Percentiles rank a stretch among this genome's conserved stretches.
These are phyloP conservation scores for Plenodomus tracheiphilus DNA, from an alignment of 2,329 filamentous ascomycete genomes.

Conservation along the genomic window DNA sequence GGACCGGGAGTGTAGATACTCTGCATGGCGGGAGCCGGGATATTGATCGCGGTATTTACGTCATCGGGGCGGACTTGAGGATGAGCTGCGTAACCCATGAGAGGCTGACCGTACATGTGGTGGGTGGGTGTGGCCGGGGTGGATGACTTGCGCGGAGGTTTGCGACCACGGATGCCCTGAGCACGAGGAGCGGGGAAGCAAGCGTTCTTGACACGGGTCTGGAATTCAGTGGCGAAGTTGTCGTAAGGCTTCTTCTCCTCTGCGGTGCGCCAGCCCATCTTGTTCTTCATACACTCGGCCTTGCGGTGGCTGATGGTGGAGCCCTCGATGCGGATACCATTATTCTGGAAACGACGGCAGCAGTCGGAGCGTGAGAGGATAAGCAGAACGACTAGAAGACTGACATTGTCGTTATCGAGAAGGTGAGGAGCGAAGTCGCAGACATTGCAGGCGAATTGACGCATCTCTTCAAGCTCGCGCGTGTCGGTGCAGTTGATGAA, in stretches of 20 bases:
- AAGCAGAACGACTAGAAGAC: constrained; percentile 40
- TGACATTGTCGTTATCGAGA: constrained; percentile 45
- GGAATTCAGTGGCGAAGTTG: constrained; percentile 39
- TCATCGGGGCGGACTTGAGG: constrained; percentile 21
- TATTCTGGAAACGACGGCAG: constrained; percentile 40
- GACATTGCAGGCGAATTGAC: constrained; percentile 39
- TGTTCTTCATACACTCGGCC: constrained; percentile 44
- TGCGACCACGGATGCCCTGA: constrained; percentile 21
- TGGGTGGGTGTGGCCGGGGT: constrained; percentile 19
- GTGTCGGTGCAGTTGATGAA: constrained; percentile 39
- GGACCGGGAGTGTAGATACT: constrained; percentile 13
- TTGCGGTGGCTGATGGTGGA: constrained; percentile 45
- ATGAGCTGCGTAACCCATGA: constrained; percentile 24
- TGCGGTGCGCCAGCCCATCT: constrained; percentile 38
- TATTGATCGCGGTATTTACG: constrained; percentile 24
- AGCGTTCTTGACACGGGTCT: constrained; percentile 42
- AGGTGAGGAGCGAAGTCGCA: constrained; percentile 45
- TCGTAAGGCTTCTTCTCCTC: constrained; percentile 43
- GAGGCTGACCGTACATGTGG: constrained; percentile 7
- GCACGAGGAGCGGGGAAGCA: constrained; percentile 34
- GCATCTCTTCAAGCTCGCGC: constrained; percentile 36
- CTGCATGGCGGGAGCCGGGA: constrained; percentile 16
- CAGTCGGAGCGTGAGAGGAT: constrained; percentile 42
- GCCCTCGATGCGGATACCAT: constrained; percentile 44
- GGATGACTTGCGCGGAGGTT: constrained; percentile 23